These are phyloP conservation scores for Trichoderma arundinaceum DNA, from an alignment of 2,329 filamentous ascomycete genomes.

Conservation along the genomic window DNA sequence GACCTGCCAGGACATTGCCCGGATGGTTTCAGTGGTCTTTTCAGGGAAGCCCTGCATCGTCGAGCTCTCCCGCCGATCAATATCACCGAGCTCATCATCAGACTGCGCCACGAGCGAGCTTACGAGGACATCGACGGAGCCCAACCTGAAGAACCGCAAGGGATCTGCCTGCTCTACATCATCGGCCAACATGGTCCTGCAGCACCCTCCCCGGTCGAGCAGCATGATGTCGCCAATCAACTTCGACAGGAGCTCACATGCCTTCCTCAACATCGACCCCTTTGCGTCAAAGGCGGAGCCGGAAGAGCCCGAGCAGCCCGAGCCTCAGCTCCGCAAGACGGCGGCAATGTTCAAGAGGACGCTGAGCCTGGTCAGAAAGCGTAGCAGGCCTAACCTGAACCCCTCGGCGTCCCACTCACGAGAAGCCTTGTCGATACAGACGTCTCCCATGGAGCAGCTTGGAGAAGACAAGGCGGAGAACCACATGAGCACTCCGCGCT, in stretches of 20 bases:
- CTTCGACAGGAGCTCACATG: constrained; percentile 49
- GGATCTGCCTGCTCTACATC: constrained; percentile 44
- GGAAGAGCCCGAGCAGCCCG: constrained; percentile 39
- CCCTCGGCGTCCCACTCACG: constrained; percentile 44
- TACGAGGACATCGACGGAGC: constrained; percentile 43
- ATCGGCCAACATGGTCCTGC: constrained; percentile 43
- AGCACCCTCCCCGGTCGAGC: constrained; percentile 52
- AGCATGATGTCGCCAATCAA: constrained; percentile 47
- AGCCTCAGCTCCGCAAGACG: constrained; percentile 50
- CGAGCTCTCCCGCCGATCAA: constrained; percentile 55
- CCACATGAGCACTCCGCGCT: constrained; percentile 39
- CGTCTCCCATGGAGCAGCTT: constrained; percentile 44
- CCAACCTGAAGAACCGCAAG: constrained; percentile 39
- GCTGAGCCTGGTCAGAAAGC: constrained; percentile 60
- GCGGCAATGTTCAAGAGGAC: constrained; percentile 59
- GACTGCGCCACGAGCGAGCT: constrained; percentile 38
- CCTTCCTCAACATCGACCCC: constrained; percentile 62
- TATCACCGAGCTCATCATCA: constrained; percentile 50
- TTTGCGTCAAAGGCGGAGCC: constrained; percentile 51
- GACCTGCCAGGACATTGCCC: constrained; percentile 62
- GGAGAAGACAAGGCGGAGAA: constrained; percentile 42
- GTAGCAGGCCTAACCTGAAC: constrained; percentile 57
- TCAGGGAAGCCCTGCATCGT: constrained; percentile 65
- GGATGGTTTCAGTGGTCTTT: constrained; percentile 64
- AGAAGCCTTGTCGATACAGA: constrained; percentile 42